Evolutionary conservation across 805 yeast species (phyloP).

Genomic region (Priceomyces castillae): DNA sequence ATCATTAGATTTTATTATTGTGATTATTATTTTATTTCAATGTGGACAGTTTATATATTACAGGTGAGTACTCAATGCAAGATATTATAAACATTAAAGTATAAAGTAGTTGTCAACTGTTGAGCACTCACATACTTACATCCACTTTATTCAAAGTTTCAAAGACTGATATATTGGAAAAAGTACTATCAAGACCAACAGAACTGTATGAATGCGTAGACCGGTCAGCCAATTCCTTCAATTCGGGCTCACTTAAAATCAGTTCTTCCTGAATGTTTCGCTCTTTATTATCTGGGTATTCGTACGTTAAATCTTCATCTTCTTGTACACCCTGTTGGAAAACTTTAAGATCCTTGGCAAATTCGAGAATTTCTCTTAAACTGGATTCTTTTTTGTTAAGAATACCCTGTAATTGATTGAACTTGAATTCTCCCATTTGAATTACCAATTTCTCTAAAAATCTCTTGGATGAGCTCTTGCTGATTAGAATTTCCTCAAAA

Average conservation of each 20-base stretch:
- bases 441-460: constrained; percentile 69
- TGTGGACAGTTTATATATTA: background rate
- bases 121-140: too few relatives aligned
- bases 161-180: constrained; percentile 30
- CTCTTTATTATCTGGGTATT: constrained; percentile 4
- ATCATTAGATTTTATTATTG: constrained; percentile 1
- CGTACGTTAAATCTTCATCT: constrained; percentile 11
- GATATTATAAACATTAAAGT: background rate
- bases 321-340: constrained; percentile 8
- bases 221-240: constrained; percentile 42
- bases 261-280: constrained; percentile 1
- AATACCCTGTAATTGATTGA: constrained; percentile 22
- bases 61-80: background rate
- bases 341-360: constrained; percentile 17
- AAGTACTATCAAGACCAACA: constrained; percentile 16
- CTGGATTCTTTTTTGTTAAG: constrained; percentile 18
- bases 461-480: constrained; percentile 77
- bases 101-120: background rate
- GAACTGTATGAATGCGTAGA: constrained; percentile 25
- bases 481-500: constrained; percentile 77
- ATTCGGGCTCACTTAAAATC: constrained; percentile 32
- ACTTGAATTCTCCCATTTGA: constrained; percentile 39
- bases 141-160: constrained; percentile 39
- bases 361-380: constrained; percentile 19
- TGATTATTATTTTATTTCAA: background rate